Evolutionary conservation across 176 grass and related monocot genomes (phyloP).

Genomic region (Carex pumila): DNA sequence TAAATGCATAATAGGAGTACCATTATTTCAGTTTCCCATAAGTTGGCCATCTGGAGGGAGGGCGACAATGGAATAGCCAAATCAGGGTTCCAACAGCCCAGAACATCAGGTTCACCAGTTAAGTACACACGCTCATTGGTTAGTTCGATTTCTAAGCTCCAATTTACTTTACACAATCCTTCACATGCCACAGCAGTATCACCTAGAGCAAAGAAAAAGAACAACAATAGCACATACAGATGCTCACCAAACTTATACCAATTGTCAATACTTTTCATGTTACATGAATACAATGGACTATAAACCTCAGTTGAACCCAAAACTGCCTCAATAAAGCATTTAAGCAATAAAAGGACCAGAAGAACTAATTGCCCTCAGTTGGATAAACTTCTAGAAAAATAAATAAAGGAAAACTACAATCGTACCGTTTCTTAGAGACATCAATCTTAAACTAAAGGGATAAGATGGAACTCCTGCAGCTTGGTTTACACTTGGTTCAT

Average conservation of each 20-base stretch:
- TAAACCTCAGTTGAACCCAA: not conserved
- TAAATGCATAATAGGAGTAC: not conserved
- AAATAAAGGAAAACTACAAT: not conserved
- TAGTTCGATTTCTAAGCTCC: conserved; percentile 1
- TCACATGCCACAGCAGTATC: conserved; percentile 2
- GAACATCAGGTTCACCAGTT: not conserved
- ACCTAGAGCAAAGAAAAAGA: not conserved
- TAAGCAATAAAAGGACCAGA: not conserved
- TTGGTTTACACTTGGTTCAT: not conserved
- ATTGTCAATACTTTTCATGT: not conserved
- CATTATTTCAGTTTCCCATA: conserved; percentile 14
- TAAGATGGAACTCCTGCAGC: not conserved
- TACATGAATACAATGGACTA: not conserved
- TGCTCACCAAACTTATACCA: not conserved
- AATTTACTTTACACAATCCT: conserved; percentile 17
- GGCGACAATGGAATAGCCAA: not conserved
- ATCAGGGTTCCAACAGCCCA: conserved; percentile 15
- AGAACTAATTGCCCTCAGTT: not conserved
- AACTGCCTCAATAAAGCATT: not conserved
- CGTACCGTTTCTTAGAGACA: not conserved
- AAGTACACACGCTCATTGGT: not conserved
- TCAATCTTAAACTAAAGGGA: not conserved
- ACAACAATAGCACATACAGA: not conserved
- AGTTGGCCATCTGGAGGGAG: not conserved
- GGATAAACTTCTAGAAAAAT: not conserved